phyloP scores from a whole-genome alignment of 371 early-diverging fungal genomes.

The Zychaea mexicana region DNA sequence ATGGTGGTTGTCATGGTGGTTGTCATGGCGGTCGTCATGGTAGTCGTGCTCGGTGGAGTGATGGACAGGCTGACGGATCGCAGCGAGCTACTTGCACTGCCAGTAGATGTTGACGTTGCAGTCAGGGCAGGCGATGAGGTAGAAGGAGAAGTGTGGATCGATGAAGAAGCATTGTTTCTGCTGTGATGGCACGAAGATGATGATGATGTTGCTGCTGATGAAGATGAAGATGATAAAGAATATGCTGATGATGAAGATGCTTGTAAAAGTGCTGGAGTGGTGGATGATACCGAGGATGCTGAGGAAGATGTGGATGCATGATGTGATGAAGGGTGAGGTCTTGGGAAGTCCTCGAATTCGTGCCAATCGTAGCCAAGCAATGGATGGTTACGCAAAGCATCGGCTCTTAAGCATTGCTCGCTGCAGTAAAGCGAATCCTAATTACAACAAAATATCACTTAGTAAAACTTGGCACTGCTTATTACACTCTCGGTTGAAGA shows the following conservation, averaged over 20 bases:
- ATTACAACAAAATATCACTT: background rate
- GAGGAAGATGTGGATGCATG: no score
- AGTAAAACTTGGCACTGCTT: background rate
- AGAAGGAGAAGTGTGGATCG: background rate
- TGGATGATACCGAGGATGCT: background rate
- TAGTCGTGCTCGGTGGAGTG: background rate
- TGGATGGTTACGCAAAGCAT: constrained; percentile 33
- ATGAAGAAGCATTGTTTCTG: no score
- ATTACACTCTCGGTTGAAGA: background rate
- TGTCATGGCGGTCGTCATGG: no score
- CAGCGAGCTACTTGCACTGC: background rate
- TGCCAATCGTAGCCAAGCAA: constrained; percentile 34
- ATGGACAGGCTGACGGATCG: background rate
- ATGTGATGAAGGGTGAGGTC: constrained; percentile 12
- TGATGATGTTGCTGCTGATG: no score
- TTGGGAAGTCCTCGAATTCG: constrained; percentile 33
- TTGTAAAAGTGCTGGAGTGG: background rate
- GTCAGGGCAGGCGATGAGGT: background rate
- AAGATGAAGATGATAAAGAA: background rate
- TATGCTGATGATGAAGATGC: background rate
- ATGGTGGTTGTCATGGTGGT: background rate
- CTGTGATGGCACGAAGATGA: no score
- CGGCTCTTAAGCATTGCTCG: constrained; percentile 28
- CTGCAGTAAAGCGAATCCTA: constrained; percentile 39
- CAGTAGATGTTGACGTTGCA: background rate